Evolutionary conservation across 371 early-diverging fungal species (phyloP).

Genomic region (Vairimorpha ceranae): DNA sequence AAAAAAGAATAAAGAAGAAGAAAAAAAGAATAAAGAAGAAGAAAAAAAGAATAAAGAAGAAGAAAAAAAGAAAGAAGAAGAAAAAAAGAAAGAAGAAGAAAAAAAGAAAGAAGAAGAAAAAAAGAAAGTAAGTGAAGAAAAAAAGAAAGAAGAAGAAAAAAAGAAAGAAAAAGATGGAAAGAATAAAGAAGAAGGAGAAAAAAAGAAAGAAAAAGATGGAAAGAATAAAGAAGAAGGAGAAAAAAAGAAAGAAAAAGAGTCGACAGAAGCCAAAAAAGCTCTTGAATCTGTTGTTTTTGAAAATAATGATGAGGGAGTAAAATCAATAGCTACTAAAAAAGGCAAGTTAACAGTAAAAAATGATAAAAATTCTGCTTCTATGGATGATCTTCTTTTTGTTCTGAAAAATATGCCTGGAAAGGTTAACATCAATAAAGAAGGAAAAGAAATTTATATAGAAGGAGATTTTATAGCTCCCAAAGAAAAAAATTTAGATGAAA

Average conservation of each 20-base stretch:
- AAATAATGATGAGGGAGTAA: not conserved
- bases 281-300: not conserved
- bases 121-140: not conserved
- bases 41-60: not conserved
- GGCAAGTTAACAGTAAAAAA: not conserved
- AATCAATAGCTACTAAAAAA: not conserved
- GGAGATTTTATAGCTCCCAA: slow-evolving; percentile 39
- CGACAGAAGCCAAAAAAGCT: not conserved
- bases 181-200: not conserved
- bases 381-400: slow-evolving; percentile 42
- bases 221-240: not conserved
- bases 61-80: slow-evolving; percentile 2
- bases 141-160: not conserved
- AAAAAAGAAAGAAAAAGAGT: not conserved
- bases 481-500: slow-evolving; percentile 26
- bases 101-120: slow-evolving; percentile 13
- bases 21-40: slow-evolving; percentile 11
- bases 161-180: not conserved
- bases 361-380: not conserved
- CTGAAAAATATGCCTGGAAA: slow-evolving; percentile 49
- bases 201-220: not conserved
- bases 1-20: slow-evolving; percentile 29
- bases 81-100: not conserved
- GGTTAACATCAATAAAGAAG: slow-evolving; percentile 2
- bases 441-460: slow-evolving; percentile 36